Conservation (phyloP, 768 basidiomycete species). For the Erythrobasidium yunnanense region DNA sequence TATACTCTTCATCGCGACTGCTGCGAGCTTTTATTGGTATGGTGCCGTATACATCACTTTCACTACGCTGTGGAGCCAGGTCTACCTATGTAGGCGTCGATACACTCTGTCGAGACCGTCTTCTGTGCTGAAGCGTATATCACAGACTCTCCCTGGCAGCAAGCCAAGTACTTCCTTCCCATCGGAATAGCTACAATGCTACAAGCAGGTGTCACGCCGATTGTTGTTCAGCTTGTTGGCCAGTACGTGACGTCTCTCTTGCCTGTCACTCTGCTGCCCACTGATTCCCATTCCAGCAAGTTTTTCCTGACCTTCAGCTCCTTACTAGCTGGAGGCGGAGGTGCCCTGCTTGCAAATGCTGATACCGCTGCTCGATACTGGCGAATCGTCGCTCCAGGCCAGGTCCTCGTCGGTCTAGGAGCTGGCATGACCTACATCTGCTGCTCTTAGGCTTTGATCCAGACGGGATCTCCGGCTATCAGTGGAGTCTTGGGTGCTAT, state of each 20-base stretch:
- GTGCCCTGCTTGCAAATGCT: background rate
- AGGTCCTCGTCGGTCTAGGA: background rate
- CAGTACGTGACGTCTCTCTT: background rate
- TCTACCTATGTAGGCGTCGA: background rate
- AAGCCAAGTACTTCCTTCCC: constrained; percentile 3
- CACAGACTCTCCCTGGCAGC: constrained; percentile 2
- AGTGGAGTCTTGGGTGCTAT: background rate
- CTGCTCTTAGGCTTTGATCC: background rate
- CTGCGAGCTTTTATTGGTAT: background rate
- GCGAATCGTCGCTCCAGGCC: background rate
- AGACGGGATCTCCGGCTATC: background rate
- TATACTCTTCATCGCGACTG: background rate
- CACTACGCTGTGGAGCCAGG: background rate
- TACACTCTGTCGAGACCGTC: too few relatives aligned
- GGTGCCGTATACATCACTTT: constrained; percentile 1
- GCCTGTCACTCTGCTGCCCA: background rate
- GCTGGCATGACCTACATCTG: background rate
- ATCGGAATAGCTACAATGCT: background rate
- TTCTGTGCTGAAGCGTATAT: too few relatives aligned
- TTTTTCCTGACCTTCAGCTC: background rate
- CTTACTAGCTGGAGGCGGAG: background rate
- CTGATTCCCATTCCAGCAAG: background rate
- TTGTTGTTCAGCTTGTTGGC: background rate
- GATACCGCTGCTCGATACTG: background rate
- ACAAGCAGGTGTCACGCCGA: background rate